Base-by-base conservation (phyloP, 306 rosid species). In the Senna tora region DNA sequence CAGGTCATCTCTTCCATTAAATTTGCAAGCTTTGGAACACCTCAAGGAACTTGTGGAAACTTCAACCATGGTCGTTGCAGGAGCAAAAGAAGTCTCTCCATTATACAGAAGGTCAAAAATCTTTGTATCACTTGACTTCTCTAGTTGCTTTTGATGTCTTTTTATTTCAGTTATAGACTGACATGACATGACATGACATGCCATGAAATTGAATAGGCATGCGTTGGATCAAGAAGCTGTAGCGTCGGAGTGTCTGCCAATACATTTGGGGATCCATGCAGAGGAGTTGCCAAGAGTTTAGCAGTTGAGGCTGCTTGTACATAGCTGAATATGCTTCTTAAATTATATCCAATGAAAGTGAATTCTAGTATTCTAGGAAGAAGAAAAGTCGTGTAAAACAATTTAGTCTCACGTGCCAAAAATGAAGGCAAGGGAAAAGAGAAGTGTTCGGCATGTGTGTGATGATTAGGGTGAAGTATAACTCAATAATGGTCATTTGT, bases 241-340 rank as follows among this genome's bases (percentile, higher is more conserved):
- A 89, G 78, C 32, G 20, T 94, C 36, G 82, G 65, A 62, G 90
- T 88, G 47, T 89, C 99, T 12, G 67, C 50, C 12, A 45, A 79
- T 42, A 74, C 75, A 33, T 89, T 91, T 0, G 96, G 96, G 36
- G 82, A 91, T 81, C 97, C 97, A 0, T 94, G 97, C 65, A 15
- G 10, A 62, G 96, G 95, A 77, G 83, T 78, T 14, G 14, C 81
- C 20, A 94, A 91, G 79, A 89, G 96, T 77, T 82, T 91, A 83
- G 97, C 96, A 33, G 97, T 94, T 51, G 99, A 91, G 83, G 99
- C 89, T 71, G 76, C 87, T 32, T 94, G 99, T 82, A 70, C 84
- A 66, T 84, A 77, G 75, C 20, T 83, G 54, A 77, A 83, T 57
- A 72, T 69, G 20, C 50, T 79, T 67, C 43, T 38, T 57, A 58